Evolutionary conservation across 2,329 filamentous ascomycete species (phyloP).

Genomic region (Lizonia empirigonia): DNA sequence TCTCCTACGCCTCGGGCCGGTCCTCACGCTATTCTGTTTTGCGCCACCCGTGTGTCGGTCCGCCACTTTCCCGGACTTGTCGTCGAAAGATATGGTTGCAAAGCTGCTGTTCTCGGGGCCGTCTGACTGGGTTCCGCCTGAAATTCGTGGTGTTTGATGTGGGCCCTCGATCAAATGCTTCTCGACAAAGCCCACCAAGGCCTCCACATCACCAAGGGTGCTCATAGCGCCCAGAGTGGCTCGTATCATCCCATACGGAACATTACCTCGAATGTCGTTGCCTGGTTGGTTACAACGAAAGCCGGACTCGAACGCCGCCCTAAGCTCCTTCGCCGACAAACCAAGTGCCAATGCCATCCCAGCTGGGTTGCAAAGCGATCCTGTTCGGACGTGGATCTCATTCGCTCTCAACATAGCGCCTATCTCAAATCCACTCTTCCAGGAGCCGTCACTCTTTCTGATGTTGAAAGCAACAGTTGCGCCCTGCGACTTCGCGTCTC

Average conservation of each 20-base stretch:
- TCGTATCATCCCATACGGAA: slow-evolving; percentile 64
- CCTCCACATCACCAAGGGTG: slow-evolving; percentile 60
- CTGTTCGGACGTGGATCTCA: slow-evolving; percentile 66
- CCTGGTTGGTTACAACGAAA: slow-evolving; percentile 61
- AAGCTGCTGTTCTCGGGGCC: slow-evolving; percentile 1
- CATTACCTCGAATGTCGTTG: slow-evolving; percentile 58
- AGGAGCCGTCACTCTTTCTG: slow-evolving; percentile 56
- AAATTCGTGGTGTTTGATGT: neutral
- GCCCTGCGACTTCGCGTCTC: slow-evolving; percentile 61
- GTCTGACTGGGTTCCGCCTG: neutral
- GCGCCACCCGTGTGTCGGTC: neutral
- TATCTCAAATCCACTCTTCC: slow-evolving; percentile 64
- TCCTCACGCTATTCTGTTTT: neutral
- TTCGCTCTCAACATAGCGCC: slow-evolving; percentile 62
- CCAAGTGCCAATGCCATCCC: slow-evolving; percentile 55
- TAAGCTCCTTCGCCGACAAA: slow-evolving; percentile 61
- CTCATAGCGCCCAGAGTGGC: slow-evolving; percentile 68
- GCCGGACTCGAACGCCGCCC: slow-evolving; percentile 60
- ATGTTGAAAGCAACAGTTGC: slow-evolving; percentile 70
- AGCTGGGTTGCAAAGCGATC: slow-evolving; percentile 61
- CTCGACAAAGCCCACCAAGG: slow-evolving; percentile 1
- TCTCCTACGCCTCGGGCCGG: slow-evolving; percentile 4
- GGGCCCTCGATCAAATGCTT: slow-evolving; percentile 10
- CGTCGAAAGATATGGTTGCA: slow-evolving; percentile 1
- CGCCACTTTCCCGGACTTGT: neutral